Evolutionary conservation across 2,329 filamentous ascomycete genomes (phyloP), one percentile per base, ranked within the genome.

Genomic region (Allantophomopsis cytisporea): DNA sequence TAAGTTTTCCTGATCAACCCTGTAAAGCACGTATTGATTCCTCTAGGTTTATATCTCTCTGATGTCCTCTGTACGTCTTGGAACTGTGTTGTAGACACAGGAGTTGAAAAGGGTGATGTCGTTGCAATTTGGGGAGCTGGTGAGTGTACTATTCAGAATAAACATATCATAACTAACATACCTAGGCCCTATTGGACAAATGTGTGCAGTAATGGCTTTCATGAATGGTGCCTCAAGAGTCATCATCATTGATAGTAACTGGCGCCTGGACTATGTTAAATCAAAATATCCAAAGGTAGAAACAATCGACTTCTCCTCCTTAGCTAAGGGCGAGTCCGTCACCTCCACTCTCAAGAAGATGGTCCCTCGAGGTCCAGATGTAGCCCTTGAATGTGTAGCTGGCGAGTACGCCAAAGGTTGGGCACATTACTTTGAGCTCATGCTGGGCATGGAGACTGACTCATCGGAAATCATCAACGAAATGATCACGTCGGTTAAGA

Each of bases 81-180:
- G 70, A 80, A 94, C 53, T 76, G 73, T 38, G 84, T 93, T 31
- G 79, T 87, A 33, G 85, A 93, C 52, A 93, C 85, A 0, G 80
- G 75, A 2, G 80, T 94, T n/a, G 78, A 83, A 45, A 66, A 80
- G 28, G 76, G 72, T 11, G 85, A 93, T 49, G 65, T 77, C 2
- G 85, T 94, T 2, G 85, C 83, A 28, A 76, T 93, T 43, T 94
- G 84, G 44, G 86, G 85, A n/a, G 83, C 80, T 0, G 86, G 46
- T 41, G 38, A 37, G 45, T 41, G 28, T 7, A 28, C 21, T 16
- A 15, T 5, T 28, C 23, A 10, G 23, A 12, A 6, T 28, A 12
- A 10, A 28, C 10, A 28, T 12, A 8, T 28, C 23, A 28, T 8
- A 28, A 28, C 23, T 28, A 28, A 28, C 23, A 12, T 10, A 12